phyloP scores from a whole-genome alignment of 78 protist genomes.

The Chrysochromulina parva region DNA sequence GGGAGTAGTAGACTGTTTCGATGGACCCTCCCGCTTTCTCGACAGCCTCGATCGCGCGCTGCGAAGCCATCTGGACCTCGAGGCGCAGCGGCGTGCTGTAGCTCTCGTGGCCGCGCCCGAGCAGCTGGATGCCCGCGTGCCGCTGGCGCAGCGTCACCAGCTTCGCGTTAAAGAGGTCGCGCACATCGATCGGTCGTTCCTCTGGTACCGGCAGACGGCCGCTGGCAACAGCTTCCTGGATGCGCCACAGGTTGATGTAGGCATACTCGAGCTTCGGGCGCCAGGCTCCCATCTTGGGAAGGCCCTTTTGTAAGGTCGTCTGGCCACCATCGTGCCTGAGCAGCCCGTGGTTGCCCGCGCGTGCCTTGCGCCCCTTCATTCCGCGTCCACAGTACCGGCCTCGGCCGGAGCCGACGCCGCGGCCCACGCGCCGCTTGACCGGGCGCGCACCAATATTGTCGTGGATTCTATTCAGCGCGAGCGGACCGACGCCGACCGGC shows the following conservation, averaged over 20 bases:
- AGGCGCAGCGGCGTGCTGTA: not conserved
- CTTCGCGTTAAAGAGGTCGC: not conserved
- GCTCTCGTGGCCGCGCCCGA: not conserved
- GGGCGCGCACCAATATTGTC: not conserved
- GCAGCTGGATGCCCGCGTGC: slow-evolving; percentile 4
- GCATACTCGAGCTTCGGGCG: not conserved
- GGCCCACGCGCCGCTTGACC: not conserved
- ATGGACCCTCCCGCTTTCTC: not conserved
- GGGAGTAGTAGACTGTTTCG: not conserved
- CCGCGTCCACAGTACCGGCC: not conserved
- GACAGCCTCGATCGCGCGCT: not conserved
- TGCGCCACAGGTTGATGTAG: not conserved
- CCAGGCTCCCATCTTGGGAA: not conserved
- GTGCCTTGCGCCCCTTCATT: not conserved
- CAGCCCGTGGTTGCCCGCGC: not conserved
- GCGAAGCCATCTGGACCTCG: not conserved
- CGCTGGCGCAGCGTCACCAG: not conserved
- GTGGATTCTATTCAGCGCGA: not conserved
- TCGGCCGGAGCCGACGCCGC: not conserved
- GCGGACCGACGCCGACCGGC: not conserved
- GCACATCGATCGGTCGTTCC: not conserved
- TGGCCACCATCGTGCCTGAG: not conserved
- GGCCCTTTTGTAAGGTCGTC: not conserved
- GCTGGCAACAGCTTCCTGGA: not conserved
- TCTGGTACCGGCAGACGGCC: not conserved